Conservation (phyloP, 2,329 filamentous ascomycete species). For the Colletotrichum sp. region DNA sequence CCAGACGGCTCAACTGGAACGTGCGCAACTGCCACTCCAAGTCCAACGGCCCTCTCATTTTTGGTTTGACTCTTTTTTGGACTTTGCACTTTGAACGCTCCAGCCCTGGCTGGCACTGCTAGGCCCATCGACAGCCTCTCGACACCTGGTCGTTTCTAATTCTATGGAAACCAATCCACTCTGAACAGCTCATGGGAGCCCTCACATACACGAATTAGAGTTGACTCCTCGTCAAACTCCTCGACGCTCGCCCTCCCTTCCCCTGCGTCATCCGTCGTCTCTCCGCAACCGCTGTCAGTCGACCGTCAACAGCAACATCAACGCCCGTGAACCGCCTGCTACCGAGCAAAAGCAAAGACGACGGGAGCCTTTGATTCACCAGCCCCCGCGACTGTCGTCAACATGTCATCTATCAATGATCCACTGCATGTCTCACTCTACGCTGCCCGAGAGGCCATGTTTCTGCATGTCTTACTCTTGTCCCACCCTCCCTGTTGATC, state of each 20-base stretch:
- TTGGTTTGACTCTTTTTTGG: background rate
- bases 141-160: background rate
- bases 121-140: background rate
- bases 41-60: background rate
- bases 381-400: conserved; percentile 3
- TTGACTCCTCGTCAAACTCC: background rate
- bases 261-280: background rate
- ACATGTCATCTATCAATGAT: conserved; percentile 29
- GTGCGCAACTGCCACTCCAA: background rate
- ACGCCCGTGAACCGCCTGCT: background rate
- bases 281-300: background rate
- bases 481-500: conserved; percentile 24
- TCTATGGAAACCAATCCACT: background rate
- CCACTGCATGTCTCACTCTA: conserved; percentile 40
- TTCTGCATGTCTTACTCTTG: conserved; percentile 35
- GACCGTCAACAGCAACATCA: background rate
- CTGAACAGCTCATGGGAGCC: conserved; percentile 8
- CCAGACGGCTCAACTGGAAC: background rate
- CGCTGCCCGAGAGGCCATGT: conserved; percentile 38
- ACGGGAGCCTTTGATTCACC: background rate
- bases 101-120: background rate
- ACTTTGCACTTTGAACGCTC: background rate
- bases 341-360: background rate
- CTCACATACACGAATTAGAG: background rate
- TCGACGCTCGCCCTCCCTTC: background rate